phyloP scores from a whole-genome alignment of 1,284 basidiomycete genomes.

The Sphaerobolus stellatus region DNA sequence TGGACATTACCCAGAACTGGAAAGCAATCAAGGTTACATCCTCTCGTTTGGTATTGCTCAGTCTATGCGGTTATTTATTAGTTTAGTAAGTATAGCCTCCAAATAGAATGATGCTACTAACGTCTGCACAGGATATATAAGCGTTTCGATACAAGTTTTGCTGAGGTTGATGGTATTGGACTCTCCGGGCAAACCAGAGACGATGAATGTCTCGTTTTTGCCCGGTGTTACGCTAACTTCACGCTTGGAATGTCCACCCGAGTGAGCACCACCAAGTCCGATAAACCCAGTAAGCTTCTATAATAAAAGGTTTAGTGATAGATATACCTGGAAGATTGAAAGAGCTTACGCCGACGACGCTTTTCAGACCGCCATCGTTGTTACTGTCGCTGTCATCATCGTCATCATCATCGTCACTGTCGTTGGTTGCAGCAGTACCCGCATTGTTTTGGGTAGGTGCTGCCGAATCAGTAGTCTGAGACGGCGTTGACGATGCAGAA shows the following conservation, averaged over 20 bases:
- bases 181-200: not conserved
- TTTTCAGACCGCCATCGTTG: not conserved
- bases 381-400: conserved; percentile 3
- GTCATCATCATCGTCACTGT: conserved; percentile 22
- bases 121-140: conserved; percentile 67
- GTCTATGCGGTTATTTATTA: conserved; percentile 36
- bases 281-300: not conserved
- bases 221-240: not conserved
- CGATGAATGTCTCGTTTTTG: not conserved
- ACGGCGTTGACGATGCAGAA: conserved; percentile 9
- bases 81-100: not conserved
- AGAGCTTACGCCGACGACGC: not conserved
- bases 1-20: conserved; percentile 77
- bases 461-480: conserved; percentile 20
- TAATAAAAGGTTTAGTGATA: not conserved
- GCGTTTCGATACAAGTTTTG: conserved; percentile 50
- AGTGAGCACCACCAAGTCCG: not conserved
- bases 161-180: conserved; percentile 33
- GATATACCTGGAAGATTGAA: not conserved
- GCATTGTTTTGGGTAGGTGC: conserved; percentile 31
- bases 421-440: conserved; percentile 13
- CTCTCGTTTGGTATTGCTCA: conserved; percentile 71
- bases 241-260: not conserved
- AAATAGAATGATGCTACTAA: conserved; percentile 28
- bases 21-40: conserved; percentile 75